Conservation (phyloP, 73 alveolate genomes). For the Tetrahymena thermophila region DNA sequence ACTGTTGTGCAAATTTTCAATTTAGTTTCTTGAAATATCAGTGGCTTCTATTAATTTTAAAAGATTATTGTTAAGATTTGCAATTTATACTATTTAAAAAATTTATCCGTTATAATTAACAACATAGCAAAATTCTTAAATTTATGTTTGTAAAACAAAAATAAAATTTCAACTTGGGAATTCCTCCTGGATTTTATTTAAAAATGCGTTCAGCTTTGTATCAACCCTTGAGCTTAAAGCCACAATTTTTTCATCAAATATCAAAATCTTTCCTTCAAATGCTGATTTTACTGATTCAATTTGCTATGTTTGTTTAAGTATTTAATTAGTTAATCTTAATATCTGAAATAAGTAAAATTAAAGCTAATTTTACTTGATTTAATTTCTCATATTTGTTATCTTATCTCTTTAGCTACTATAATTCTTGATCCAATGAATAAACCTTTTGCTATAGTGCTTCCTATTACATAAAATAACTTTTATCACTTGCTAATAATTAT, state of each 20-base stretch:
- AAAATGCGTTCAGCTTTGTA: not conserved
- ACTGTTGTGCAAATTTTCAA: not conserved
- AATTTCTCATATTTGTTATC: not conserved
- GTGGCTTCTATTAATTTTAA: not conserved
- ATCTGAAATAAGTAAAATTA: too few relatives aligned
- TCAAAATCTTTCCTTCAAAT: not conserved
- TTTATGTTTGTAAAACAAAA: not conserved
- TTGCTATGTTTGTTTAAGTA: not conserved
- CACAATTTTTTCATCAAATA: not conserved
- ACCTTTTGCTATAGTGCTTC: not conserved
- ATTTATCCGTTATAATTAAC: not conserved
- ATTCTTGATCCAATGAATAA: not conserved
- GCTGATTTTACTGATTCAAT: not conserved
- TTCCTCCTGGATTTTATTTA: not conserved
- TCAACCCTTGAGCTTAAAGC: not conserved
- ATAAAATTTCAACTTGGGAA: not conserved
- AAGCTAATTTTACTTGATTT: not conserved
- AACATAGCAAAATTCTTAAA: not conserved
- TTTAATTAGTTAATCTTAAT: too few relatives aligned
- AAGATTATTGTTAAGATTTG: not conserved
- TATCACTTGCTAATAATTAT: not conserved
- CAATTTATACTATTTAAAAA: not conserved
- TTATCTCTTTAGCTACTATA: not conserved
- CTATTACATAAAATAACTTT: not conserved
- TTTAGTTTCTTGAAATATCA: not conserved